Evolutionary conservation across 1,139 yeast genomes (phyloP).

Genomic region (Geotrichum cucujoidarum): DNA sequence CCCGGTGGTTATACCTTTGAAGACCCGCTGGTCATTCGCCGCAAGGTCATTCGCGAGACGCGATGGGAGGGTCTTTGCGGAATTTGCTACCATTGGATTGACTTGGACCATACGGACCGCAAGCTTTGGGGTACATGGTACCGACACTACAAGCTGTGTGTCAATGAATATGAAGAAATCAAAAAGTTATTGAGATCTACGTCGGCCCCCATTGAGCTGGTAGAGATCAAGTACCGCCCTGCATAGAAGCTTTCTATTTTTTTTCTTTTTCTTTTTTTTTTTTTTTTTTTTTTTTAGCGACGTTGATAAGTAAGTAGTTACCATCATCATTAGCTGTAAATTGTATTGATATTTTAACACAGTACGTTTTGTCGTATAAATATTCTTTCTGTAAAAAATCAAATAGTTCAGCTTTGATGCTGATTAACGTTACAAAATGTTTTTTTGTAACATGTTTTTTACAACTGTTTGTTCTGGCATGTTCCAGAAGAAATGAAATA

Average conservation of each 20-base stretch:
- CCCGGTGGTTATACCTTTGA: slow-evolving; percentile 31
- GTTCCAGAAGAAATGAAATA: too few relatives aligned
- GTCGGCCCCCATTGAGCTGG: slow-evolving; percentile 27
- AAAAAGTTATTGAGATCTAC: slow-evolving; percentile 27
- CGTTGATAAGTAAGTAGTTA: too few relatives aligned
- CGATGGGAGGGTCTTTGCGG: slow-evolving; percentile 34
- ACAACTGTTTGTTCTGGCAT: too few relatives aligned
- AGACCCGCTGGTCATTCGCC: slow-evolving; percentile 30
- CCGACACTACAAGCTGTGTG: slow-evolving; percentile 32
- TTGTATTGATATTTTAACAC: too few relatives aligned
- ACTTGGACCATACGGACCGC: slow-evolving; percentile 28
- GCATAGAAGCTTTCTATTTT: too few relatives aligned
- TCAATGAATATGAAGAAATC: slow-evolving; percentile 30
- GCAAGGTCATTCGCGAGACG: slow-evolving; percentile 27
- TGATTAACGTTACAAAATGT: too few relatives aligned
- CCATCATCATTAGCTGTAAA: too few relatives aligned
- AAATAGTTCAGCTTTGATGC: too few relatives aligned
- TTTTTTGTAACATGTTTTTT: too few relatives aligned
- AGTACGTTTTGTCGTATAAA: too few relatives aligned
- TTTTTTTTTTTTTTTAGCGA: too few relatives aligned
- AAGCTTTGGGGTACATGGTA: slow-evolving; percentile 33
- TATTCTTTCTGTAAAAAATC: too few relatives aligned
- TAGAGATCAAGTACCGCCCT: slow-evolving; percentile 25
- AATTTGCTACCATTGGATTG: slow-evolving; percentile 32
- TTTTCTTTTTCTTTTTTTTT: not conserved